These are phyloP conservation scores for Ceratocystis colombiana DNA, from an alignment of 2,329 filamentous ascomycete species.

Conservation along the genomic window DNA sequence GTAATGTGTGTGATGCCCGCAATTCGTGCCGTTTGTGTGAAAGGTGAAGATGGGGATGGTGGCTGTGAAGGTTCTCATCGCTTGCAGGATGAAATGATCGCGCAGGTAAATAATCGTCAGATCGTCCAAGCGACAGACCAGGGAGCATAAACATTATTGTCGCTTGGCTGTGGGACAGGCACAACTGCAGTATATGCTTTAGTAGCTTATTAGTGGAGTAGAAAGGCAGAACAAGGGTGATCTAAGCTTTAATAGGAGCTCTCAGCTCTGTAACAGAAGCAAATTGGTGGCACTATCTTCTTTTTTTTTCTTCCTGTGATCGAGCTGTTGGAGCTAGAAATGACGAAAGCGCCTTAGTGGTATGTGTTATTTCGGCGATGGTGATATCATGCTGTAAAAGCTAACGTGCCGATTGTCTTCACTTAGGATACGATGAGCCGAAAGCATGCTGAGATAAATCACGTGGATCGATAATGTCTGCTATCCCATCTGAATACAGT, in stretches of 20 bases:
- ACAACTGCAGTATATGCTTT: neutral
- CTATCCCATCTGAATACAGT: neutral
- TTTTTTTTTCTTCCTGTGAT: neutral
- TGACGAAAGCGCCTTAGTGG: neutral
- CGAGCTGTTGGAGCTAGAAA: neutral
- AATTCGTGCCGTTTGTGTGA: no score
- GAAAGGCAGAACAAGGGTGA: slow-evolving; percentile 5
- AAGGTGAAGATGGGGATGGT: neutral
- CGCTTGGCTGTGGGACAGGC: slow-evolving; percentile 1
- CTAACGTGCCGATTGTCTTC: neutral
- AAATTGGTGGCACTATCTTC: neutral
- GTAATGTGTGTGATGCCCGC: slow-evolving; percentile 7
- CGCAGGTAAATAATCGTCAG: slow-evolving; percentile 12
- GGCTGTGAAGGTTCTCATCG: neutral
- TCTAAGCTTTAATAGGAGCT: neutral
- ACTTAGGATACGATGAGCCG: neutral
- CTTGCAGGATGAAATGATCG: slow-evolving; percentile 10
- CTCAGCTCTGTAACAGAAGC: neutral
- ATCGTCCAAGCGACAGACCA: slow-evolving; percentile 13
- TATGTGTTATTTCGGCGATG: neutral
- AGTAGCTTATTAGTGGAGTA: slow-evolving; percentile 2
- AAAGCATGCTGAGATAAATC: neutral
- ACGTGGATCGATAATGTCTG: neutral
- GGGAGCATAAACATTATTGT: slow-evolving; percentile 16
- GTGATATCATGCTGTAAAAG: neutral